Percentiles rank a stretch among this genome's conserved stretches.
Evolutionary conservation across 805 yeast genomes (phyloP).

Genomic region (Candida sithepensis): DNA sequence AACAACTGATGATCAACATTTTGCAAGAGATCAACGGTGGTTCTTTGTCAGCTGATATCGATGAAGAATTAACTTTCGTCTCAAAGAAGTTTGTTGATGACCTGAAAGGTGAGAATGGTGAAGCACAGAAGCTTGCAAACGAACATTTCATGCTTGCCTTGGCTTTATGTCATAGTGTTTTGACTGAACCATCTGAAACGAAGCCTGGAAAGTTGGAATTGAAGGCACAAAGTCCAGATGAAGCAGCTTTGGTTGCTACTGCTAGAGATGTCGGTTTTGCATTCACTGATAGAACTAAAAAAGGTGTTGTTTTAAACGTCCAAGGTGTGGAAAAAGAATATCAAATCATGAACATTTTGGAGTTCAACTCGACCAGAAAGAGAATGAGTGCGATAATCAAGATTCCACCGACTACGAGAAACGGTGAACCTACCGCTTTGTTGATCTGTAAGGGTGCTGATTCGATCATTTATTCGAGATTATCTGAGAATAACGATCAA

Average conservation of each 20-base stretch:
- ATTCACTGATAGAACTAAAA: constrained; percentile 62
- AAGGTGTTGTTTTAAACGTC: constrained; percentile 61
- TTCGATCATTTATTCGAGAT: constrained; percentile 68
- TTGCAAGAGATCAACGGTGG: constrained; percentile 35
- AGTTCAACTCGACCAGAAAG: constrained; percentile 80
- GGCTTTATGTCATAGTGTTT: constrained; percentile 76
- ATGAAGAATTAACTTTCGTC: constrained; percentile 60
- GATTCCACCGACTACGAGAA: constrained; percentile 47
- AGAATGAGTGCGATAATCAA: constrained; percentile 83
- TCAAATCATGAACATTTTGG: constrained; percentile 66
- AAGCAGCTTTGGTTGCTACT: constrained; percentile 79
- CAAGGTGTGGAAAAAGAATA: constrained; percentile 71
- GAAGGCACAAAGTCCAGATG: constrained; percentile 85
- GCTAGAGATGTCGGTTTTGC: constrained; percentile 76
- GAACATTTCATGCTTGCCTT: constrained; percentile 76
- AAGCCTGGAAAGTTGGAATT: constrained; percentile 53
- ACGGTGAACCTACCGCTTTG: constrained; percentile 54
- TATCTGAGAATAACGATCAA: constrained; percentile 44
- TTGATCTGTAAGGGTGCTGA: constrained; percentile 85
- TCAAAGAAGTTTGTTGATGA: constrained; percentile 66
- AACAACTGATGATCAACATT: constrained; percentile 51
- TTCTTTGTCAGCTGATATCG: constrained; percentile 36
- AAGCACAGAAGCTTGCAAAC: constrained; percentile 50
- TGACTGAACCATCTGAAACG: constrained; percentile 62
- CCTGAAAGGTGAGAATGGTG: constrained; percentile 48